These are phyloP conservation scores for Kuraishia borneana DNA, from an alignment of 805 yeast genomes.

Conservation along the genomic window DNA sequence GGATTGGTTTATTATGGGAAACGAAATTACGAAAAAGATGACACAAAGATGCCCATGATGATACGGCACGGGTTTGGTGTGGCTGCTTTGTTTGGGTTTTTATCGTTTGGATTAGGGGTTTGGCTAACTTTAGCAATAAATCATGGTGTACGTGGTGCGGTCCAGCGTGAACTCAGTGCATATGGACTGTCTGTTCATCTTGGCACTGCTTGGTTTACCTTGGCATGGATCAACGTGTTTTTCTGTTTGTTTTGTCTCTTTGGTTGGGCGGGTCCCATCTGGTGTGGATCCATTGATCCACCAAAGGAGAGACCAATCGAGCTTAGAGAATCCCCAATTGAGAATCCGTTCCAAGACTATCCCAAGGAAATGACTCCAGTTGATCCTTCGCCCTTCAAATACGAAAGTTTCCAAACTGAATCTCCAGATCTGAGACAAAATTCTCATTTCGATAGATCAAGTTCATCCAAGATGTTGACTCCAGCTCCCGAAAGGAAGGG, in stretches of 20 bases:
- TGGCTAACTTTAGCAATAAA: slow-evolving; percentile 19
- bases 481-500: not conserved
- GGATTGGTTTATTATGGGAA: slow-evolving; percentile 25
- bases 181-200: slow-evolving; percentile 34
- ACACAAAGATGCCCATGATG: slow-evolving; percentile 18
- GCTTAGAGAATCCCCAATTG: too few species aligned
- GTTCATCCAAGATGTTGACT: not conserved
- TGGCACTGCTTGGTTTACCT: slow-evolving; percentile 29
- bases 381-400: not conserved
- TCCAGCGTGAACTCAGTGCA: slow-evolving; percentile 21
- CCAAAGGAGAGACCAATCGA: not conserved
- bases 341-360: too few species aligned
- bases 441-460: not conserved
- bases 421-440: not conserved
- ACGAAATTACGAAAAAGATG: slow-evolving; percentile 22
- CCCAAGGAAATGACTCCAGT: too few species aligned
- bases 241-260: slow-evolving; percentile 7
- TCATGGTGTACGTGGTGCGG: slow-evolving; percentile 14
- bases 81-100: slow-evolving; percentile 21
- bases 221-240: slow-evolving; percentile 26
- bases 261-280: slow-evolving; percentile 29
- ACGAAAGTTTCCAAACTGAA: not conserved
- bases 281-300: slow-evolving; percentile 31
- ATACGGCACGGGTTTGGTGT: slow-evolving; percentile 25
- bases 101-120: slow-evolving; percentile 20